Evolutionary conservation across 495 filamentous ascomycete species (phyloP), one percentile per base, ranked within the genome.

Genomic region (Xylaria telfairii): DNA sequence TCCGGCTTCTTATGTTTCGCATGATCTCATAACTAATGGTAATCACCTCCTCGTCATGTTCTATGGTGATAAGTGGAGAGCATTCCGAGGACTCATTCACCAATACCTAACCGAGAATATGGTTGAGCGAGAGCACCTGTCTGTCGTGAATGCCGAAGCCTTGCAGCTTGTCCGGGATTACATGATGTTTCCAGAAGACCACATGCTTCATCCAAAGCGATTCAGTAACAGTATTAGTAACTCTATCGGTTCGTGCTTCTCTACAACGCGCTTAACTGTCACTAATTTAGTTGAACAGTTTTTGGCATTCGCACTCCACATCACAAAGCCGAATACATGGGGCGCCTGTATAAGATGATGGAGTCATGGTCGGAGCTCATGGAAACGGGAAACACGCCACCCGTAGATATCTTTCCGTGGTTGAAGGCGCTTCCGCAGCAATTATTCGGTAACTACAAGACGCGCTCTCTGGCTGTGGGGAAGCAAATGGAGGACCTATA

Each of bases 321-420:
- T 26, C 24, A 39, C 8, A 13, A 15, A 2, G 30, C 60, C n/a
- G 21, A 41, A 17, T 30, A 64, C 24, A 26, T 46, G 75, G 66
- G 51, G 0, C 65, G 74, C 3, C 76, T 86, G 9, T 82, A 83
- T 68, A 34, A 77, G 19, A 34, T 86, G 8, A 81, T 85, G 81
- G 81, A 83, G 9, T 68, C 75, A 1, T 86, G 79, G 80, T 78
- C 81, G 0, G 65, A 74, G 41, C 53, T 84, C 2, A 79, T 82
- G 69, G 83, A 85, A 57, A 63, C 74, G 0, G 84, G 84, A 3
- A 79, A 77, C 0, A 84, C 81, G 12, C 84, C 84, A 2, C 84
- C 84, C 24, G 80, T 86, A 0, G 83, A 85, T 56, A 69, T 80
- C 4, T 82, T 76, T 30, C 82, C 83, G 0, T 68, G 75, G 28